A percentile compares a stretch with the other conserved stretches of the same genome.
Conservation (phyloP, 1,284 basidiomycete species). For the Fistulina hepatica region DNA sequence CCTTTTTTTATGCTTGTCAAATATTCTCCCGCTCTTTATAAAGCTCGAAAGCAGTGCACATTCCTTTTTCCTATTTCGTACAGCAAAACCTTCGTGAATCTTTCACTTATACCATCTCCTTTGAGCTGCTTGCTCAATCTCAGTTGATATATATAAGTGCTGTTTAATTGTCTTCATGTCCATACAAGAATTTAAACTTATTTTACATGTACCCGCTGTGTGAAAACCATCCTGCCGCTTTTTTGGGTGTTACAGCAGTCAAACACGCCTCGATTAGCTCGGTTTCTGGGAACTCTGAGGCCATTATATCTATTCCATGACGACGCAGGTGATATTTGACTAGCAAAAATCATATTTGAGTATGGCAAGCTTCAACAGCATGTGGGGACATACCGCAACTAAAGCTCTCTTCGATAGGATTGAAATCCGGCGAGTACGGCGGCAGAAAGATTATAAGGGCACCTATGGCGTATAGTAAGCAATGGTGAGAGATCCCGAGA, state of each 20-base stretch:
- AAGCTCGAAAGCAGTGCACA: too few relatives aligned
- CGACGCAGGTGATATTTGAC: slow-evolving; percentile 12
- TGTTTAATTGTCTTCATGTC: too few relatives aligned
- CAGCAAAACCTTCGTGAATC: too few relatives aligned
- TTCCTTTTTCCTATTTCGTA: too few relatives aligned
- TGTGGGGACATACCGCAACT: slow-evolving; percentile 6
- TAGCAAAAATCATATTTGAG: not conserved
- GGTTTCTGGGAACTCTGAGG: slow-evolving; percentile 9
- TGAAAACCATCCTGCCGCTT: slow-evolving; percentile 12
- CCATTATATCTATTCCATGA: slow-evolving; percentile 7
- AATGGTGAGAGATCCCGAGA: not conserved
- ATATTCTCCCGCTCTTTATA: too few relatives aligned
- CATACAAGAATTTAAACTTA: not conserved
- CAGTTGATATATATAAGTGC: too few relatives aligned
- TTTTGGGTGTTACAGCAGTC: slow-evolving; percentile 10
- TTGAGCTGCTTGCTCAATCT: too few relatives aligned
- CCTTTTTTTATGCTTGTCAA: too few relatives aligned
- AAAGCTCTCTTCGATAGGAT: slow-evolving; percentile 15
- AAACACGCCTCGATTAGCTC: slow-evolving; percentile 12
- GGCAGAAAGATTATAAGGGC: slow-evolving; percentile 12
- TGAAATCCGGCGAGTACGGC: slow-evolving; percentile 16
- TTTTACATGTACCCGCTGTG: slow-evolving; percentile 12
- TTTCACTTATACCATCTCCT: too few relatives aligned
- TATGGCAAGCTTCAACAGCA: not conserved
- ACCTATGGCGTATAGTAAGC: slow-evolving; percentile 2